Base-by-base conservation (phyloP, 352 stramenopile genomes). In the Phytophthora pseudosyringae region DNA sequence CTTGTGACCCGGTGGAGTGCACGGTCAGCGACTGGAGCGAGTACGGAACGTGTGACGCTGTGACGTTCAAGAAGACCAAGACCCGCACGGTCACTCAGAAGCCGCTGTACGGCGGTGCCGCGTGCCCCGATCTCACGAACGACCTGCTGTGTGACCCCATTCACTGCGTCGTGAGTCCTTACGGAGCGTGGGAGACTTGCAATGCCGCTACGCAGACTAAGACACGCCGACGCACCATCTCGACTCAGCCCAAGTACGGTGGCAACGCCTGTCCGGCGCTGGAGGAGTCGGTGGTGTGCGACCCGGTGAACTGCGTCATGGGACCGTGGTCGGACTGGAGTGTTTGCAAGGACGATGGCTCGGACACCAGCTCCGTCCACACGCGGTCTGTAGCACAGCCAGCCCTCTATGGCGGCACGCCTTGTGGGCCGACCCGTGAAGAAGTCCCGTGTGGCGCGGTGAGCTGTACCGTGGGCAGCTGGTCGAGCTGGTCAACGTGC, bases 61-160 rank as follows among this genome's bases (percentile, higher is more conserved):
- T 71, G 38, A 86, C 66, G 26, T 88, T 59, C 50, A 81, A 69
- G 50, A 84, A 86, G 63, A 75, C 44, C 6, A 87, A 88, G 49
- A 74, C 60, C 2, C 75, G 80, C 5, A 47, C 39, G 2, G 57
- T 90, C 25, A 52, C 63, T 7, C 41, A 51, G n/a, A 32, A 64
- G 43, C 50, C 81, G 0, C 69, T 76, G 35, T 86, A 81, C 66
- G 61, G 66, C 11, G 83, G 83, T 7, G 47, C 51, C 0, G 28
- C 58, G 0, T 93, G 83, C 41, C 76, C 76, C 1, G 59, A 76
- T 0, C 43, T 79, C 4, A 74, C 62, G 13, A 87, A 91, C 26
- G 74, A 84, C 5, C 32, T 88, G 11, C 21, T 80, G 2, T 92
- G 83, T 39, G 69, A 81, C 1, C 75, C 80, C 1, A 46, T 88